phyloP scores from a whole-genome alignment of 805 yeast species.

The Starmerella potacharoeniae region DNA sequence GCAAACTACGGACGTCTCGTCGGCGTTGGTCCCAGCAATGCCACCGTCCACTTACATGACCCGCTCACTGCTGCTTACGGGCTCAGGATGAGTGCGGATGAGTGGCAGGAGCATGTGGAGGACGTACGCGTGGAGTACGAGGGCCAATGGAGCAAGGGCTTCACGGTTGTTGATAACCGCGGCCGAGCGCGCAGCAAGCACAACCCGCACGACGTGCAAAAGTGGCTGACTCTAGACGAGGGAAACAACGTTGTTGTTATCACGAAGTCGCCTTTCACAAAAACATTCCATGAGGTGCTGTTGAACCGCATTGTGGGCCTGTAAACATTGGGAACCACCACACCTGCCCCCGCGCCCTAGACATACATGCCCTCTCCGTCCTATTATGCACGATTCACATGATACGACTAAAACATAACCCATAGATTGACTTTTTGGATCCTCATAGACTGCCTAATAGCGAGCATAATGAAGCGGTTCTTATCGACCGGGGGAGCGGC shows the following conservation, averaged over 20 bases:
- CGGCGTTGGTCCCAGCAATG: slow-evolving; percentile 20
- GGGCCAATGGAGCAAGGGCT: slow-evolving; percentile 33
- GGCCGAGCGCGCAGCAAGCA: slow-evolving; percentile 22
- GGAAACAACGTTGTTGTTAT: slow-evolving; percentile 22
- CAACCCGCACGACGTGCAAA: slow-evolving; percentile 21
- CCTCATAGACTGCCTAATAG: no score
- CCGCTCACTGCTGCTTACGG: slow-evolving; percentile 33
- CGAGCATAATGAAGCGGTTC: background rate
- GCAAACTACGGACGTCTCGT: slow-evolving; percentile 20
- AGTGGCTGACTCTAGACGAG: slow-evolving; percentile 22
- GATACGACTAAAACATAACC: background rate
- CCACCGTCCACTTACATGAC: slow-evolving; percentile 29
- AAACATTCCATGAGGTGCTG: slow-evolving; percentile 11
- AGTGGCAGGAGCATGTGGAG: slow-evolving; percentile 19
- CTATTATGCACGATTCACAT: background rate
- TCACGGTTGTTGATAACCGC: slow-evolving; percentile 30
- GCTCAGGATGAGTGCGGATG: slow-evolving; percentile 14
- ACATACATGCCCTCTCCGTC: no score
- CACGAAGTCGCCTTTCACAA: slow-evolving; percentile 18
- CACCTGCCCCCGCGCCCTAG: background rate
- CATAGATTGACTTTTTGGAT: background rate
- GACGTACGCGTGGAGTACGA: slow-evolving; percentile 32
- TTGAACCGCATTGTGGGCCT: slow-evolving; percentile 7
- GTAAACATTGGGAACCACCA: background rate
- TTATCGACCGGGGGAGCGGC: background rate